Base-by-base conservation (phyloP, 768 basidiomycete genomes). In the Suillus brevipes region DNA sequence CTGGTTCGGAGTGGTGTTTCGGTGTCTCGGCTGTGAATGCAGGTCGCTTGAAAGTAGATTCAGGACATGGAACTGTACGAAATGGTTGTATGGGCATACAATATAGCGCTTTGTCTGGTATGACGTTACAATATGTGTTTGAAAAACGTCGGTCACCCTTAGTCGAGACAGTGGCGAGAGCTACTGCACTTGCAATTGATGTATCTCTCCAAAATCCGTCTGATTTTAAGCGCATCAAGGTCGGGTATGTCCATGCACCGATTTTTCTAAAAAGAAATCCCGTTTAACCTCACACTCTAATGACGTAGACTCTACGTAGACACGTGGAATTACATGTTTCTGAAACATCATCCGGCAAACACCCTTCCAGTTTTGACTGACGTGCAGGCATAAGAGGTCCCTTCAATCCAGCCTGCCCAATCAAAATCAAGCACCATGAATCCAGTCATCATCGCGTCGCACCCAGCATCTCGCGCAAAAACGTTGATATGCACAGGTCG, bases 381-480 rank as follows among this genome's bases (percentile, higher is more conserved):
- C 3, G 28, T 28, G 3, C 28, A 28, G 1, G 28, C 28, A 28
- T 28, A 28, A 28, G 28, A 28, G 28, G 28, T 1, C 3, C 3
- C 28, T 3, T 28, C 28, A 28, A 28, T 28, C 37, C 28, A 9
- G 38, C 57, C 57, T 20, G 57, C 34, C 36, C 57, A 59, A 16
- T 59, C 25, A 43, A 65, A 65, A 31, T 65, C 50, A 36, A 61
- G 60, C 14, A 65, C 31, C 50, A 61, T 43, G 28, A 65, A 61
- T 1, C 61, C 34, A 62, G 12, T 18, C 6, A 16, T 10, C 10
- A 28, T 50, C 34, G 9, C n/a, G n/a, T n/a, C n/a, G n/a, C 28
- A 1, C n/a, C 16, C 43, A 60, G 9, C 37, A 18, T 61, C 50
- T 53, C 49, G 31, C 31, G 56, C 40, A 45, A 62, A 43, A 4